phyloP scores from a whole-genome alignment of 2,329 filamentous ascomycete genomes.

The Aspergillus amoenus region DNA sequence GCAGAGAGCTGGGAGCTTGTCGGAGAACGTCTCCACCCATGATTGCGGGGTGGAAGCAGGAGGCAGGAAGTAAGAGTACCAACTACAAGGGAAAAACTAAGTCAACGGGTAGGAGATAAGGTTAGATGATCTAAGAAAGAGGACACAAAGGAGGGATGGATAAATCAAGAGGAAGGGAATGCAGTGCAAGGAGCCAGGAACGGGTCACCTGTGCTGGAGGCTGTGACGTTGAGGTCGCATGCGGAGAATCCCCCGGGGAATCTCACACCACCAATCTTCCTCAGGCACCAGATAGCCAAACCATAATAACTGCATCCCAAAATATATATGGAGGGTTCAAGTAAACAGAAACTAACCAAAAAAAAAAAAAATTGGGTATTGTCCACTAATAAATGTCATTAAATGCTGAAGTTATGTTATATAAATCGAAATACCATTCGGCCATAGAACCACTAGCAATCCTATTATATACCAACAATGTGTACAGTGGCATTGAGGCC shows the following conservation, averaged over 20 bases:
- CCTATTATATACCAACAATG: no score
- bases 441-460: no score
- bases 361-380: no score
- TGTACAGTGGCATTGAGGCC: no score
- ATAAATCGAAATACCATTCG: no score
- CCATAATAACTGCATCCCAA: no score
- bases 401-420: no score
- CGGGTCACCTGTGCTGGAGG: constrained; percentile 1
- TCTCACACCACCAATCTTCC: no score
- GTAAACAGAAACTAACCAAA: no score
- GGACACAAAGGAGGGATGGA: background rate
- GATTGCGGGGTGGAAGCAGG: constrained; percentile 7
- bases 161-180: constrained; percentile 4
- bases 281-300: no score
- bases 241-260: constrained; percentile 8
- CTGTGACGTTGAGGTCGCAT: constrained; percentile 18
- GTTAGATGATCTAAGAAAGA: background rate
- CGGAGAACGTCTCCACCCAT: constrained; percentile 29
- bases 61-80: background rate
- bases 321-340: no score
- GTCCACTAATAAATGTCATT: no score
- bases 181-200: constrained; percentile 15
- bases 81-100: background rate
- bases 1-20: constrained; percentile 44
- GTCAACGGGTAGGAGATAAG: background rate